phyloP scores from a whole-genome alignment of 208 protist species.

The Phytomonas francai region DNA sequence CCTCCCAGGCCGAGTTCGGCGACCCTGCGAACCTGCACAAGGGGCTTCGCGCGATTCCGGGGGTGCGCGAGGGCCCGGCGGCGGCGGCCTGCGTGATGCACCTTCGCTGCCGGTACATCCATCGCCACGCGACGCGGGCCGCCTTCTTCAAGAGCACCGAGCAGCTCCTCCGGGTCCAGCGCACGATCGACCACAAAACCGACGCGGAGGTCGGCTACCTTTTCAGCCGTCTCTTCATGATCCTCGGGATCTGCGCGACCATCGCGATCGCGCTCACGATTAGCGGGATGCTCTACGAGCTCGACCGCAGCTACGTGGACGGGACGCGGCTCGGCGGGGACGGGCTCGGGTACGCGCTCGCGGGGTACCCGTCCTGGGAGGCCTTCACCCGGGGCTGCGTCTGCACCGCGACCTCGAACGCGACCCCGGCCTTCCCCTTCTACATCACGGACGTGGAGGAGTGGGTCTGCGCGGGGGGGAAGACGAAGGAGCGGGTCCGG shows the following conservation, averaged over 20 bases:
- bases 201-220: slow-evolving; percentile 25
- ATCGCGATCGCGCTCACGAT: slow-evolving; percentile 36
- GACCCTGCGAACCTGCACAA: not conserved
- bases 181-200: slow-evolving; percentile 50
- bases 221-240: slow-evolving; percentile 39
- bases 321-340: slow-evolving; percentile 15
- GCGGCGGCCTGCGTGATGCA: slow-evolving; percentile 6
- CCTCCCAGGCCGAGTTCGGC: not conserved
- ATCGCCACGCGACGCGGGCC: slow-evolving; percentile 35
- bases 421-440: slow-evolving; percentile 26
- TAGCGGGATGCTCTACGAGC: slow-evolving; percentile 38
- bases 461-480: slow-evolving; percentile 64
- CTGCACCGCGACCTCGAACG: slow-evolving; percentile 29
- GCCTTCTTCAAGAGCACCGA: slow-evolving; percentile 32
- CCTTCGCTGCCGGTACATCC: slow-evolving; percentile 35
- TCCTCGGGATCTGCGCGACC: slow-evolving; percentile 30
- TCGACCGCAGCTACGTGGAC: slow-evolving; percentile 26
- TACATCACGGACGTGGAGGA: slow-evolving; percentile 58
- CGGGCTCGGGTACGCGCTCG: slow-evolving; percentile 24
- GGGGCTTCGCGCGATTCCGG: not conserved
- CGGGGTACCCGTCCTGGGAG: slow-evolving; percentile 46
- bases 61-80: not conserved
- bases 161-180: slow-evolving; percentile 33
- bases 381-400: slow-evolving; percentile 54
- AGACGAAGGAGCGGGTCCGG: slow-evolving; percentile 66